A percentile compares a stretch with the other conserved stretches of the same genome.
Conservation (phyloP, 768 basidiomycete genomes). For the Tricholoma terreum region DNA sequence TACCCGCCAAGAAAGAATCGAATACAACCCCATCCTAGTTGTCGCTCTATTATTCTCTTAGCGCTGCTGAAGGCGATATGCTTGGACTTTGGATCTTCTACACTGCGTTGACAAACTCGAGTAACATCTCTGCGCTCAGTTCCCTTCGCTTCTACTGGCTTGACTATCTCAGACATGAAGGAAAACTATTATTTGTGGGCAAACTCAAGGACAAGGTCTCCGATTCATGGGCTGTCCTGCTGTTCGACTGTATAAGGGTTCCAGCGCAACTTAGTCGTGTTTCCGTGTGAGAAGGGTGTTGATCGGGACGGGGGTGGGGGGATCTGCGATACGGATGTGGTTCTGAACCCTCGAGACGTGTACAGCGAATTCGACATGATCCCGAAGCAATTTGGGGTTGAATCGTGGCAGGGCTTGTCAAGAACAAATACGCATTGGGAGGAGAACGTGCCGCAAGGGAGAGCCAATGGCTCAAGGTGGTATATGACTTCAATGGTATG, state of each 20-base stretch:
- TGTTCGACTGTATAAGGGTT: constrained; percentile 84
- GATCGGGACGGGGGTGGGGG: constrained; percentile 56
- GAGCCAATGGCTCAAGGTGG: too few species aligned
- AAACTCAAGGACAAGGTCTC: constrained; percentile 82
- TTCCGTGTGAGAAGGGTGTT: constrained; percentile 69
- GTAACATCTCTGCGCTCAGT: too few species aligned
- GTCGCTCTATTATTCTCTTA: constrained; percentile 69
- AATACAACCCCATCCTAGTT: constrained; percentile 62
- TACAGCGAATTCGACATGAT: constrained; percentile 81
- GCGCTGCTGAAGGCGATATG: constrained; percentile 56
- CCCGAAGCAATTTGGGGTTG: constrained; percentile 67
- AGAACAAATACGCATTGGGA: constrained; percentile 91
- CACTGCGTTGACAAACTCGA: constrained; percentile 32
- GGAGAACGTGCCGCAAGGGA: constrained; percentile 71
- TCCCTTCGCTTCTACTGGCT: too few species aligned
- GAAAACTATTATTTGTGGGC: constrained; percentile 84
- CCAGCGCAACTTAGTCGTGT: constrained; percentile 86
- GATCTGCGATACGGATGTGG: constrained; percentile 68
- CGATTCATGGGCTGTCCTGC: constrained; percentile 72
- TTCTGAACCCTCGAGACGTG: constrained; percentile 69
- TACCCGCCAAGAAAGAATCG: constrained; percentile 35
- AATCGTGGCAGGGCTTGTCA: constrained; percentile 79
- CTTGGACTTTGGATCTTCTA: constrained; percentile 46
- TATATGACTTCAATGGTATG: constrained; percentile 86
- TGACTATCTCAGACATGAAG: constrained; percentile 84